Evolutionary conservation across 352 stramenopile species (phyloP).

Genomic region (Phytophthora kernoviae): DNA sequence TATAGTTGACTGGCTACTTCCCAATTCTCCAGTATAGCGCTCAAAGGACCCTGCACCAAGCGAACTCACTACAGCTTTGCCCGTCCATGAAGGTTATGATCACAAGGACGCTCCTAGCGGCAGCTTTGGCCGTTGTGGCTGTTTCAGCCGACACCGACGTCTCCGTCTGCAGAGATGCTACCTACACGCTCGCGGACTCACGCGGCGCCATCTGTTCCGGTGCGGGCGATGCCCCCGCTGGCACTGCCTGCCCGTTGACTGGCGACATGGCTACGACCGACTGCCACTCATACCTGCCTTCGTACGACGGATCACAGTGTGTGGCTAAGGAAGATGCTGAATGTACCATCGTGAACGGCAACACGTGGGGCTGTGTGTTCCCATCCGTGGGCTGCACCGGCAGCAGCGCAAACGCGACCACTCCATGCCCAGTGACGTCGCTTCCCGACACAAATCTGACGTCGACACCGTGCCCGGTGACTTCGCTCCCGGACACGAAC

Average conservation of each 20-base stretch:
- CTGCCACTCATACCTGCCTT: slow-evolving; percentile 54
- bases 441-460: too few relatives aligned
- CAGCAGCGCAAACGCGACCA: background rate
- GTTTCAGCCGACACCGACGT: slow-evolving; percentile 34
- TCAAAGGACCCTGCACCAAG: slow-evolving; percentile 29
- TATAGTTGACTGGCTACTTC: slow-evolving; percentile 15
- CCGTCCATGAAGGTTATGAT: slow-evolving; percentile 3
- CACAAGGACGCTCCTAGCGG: background rate
- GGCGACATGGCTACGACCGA: slow-evolving; percentile 43
- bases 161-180: slow-evolving; percentile 49
- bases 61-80: background rate
- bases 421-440: slow-evolving; percentile 3
- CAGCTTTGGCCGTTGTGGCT: slow-evolving; percentile 21
- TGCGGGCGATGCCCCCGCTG: slow-evolving; percentile 35
- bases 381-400: slow-evolving; percentile 13
- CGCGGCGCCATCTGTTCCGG: slow-evolving; percentile 60
- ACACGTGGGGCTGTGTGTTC: slow-evolving; percentile 46
- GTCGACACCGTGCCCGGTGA: too few relatives aligned
- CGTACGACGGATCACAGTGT: slow-evolving; percentile 44
- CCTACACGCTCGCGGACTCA: slow-evolving; percentile 40
- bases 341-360: slow-evolving; percentile 44
- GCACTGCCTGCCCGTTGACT: slow-evolving; percentile 52
- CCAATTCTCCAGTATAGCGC: slow-evolving; percentile 21
- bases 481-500: too few relatives aligned
- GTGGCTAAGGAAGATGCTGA: slow-evolving; percentile 39